Percentiles rank a stretch among this genome's conserved stretches.
Conservation (phyloP, 2,329 filamentous ascomycete species). For the Pseudocercospora eumusae region DNA sequence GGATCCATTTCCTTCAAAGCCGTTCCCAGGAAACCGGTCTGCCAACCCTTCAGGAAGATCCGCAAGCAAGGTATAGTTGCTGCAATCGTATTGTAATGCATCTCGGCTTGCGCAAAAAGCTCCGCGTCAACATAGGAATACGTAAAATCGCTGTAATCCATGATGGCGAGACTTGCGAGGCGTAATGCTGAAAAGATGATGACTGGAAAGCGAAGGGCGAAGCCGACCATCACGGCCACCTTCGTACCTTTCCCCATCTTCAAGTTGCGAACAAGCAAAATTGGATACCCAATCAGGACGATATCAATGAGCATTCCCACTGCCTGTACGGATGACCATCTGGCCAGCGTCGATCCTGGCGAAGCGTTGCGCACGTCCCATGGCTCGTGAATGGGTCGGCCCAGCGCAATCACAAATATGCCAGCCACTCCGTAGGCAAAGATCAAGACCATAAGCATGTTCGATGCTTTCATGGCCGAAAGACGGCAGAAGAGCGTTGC, state of each 20-base stretch:
- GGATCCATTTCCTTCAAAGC: slow-evolving; percentile 14
- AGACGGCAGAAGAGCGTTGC: slow-evolving; percentile 23
- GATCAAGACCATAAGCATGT: slow-evolving; percentile 10
- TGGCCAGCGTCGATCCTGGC: slow-evolving; percentile 10
- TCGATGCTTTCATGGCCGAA: slow-evolving; percentile 6
- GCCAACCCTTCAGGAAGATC: slow-evolving; percentile 28
- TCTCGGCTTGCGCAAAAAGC: slow-evolving; percentile 26
- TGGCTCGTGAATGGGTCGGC: neutral
- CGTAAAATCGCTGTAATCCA: slow-evolving; percentile 19
- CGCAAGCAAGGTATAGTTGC: slow-evolving; percentile 30
- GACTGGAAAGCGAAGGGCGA: slow-evolving; percentile 22
- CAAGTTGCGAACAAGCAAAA: slow-evolving; percentile 22
- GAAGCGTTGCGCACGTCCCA: slow-evolving; percentile 10
- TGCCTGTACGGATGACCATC: slow-evolving; percentile 13
- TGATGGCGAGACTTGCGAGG: slow-evolving; percentile 12
- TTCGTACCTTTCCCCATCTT: slow-evolving; percentile 25
- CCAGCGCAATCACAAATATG: slow-evolving; percentile 3
- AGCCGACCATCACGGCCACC: slow-evolving; percentile 22
- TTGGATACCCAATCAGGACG: slow-evolving; percentile 12
- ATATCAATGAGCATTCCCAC: slow-evolving; percentile 19
- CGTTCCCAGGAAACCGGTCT: slow-evolving; percentile 22
- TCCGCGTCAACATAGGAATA: slow-evolving; percentile 21
- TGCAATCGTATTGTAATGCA: slow-evolving; percentile 27
- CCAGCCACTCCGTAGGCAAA: slow-evolving; percentile 10
- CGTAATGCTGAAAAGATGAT: slow-evolving; percentile 21